A percentile compares a stretch with the other conserved stretches of the same genome.
phyloP scores from a whole-genome alignment of 2,329 filamentous ascomycete genomes.

The Colletotrichum sp. region DNA sequence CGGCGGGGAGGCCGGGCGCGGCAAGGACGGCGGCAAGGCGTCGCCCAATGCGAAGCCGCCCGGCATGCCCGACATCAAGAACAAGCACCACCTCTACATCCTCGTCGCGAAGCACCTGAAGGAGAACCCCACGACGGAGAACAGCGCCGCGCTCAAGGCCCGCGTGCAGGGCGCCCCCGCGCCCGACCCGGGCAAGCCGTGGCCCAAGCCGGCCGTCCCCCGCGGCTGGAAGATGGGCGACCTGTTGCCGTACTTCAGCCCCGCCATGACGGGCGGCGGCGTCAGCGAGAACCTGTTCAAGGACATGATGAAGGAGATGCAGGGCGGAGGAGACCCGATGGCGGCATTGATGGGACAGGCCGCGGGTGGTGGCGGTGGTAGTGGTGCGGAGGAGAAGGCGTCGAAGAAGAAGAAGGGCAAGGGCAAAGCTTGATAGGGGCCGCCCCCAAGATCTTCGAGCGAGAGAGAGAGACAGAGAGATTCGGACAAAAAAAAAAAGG shows the following conservation, averaged over 20 bases:
- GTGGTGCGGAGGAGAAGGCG: conserved; percentile 38
- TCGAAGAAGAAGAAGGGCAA: conserved; percentile 58
- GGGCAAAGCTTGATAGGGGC: conserved; percentile 40
- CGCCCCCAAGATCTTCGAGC: neutral
- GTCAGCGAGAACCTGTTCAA: conserved; percentile 94
- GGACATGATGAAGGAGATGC: conserved; percentile 97
- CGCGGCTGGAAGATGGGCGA: conserved; percentile 90
- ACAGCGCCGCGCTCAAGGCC: conserved; percentile 70
- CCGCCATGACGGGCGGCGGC: conserved; percentile 89
- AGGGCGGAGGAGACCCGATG: conserved; percentile 53
- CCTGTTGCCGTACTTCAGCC: conserved; percentile 85
- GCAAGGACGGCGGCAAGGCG: conserved; percentile 60
- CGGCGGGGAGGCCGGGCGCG: conserved; percentile 12
- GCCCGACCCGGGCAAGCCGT: conserved; percentile 67
- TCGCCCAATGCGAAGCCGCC: conserved; percentile 23
- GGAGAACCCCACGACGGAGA: conserved; percentile 77
- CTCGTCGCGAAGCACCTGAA: conserved; percentile 79
- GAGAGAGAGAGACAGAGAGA: neutral
- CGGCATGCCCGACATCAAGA: conserved; percentile 61
- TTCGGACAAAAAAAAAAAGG: neutral
- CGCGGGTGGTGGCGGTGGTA: conserved; percentile 32
- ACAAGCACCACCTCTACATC: conserved; percentile 87
- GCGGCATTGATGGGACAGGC: conserved; percentile 45
- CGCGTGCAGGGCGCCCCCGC: conserved; percentile 76
- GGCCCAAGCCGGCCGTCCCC: conserved; percentile 77